A percentile compares a stretch with the other conserved stretches of the same genome.
phyloP scores from a whole-genome alignment of 2,329 filamentous ascomycete species.

The Fusarium brachygibbosum region DNA sequence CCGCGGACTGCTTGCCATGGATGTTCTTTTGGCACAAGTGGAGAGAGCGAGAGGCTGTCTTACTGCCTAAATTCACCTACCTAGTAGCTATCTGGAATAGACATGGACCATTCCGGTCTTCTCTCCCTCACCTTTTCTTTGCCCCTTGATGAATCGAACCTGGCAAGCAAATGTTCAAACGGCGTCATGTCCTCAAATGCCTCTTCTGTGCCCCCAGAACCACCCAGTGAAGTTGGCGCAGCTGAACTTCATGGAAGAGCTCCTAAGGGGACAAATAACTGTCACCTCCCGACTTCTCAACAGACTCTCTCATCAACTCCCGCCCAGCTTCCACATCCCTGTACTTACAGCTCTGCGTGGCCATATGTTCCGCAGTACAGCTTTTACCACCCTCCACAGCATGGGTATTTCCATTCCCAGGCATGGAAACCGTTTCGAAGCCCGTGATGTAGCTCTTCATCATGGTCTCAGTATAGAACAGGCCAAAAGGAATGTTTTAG shows the following conservation, averaged over 20 bases:
- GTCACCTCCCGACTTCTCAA: not conserved
- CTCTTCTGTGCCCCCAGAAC: not conserved
- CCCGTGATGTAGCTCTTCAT: not conserved
- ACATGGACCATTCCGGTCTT: too few relatives aligned
- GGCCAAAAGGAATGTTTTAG: slow-evolving; percentile 8
- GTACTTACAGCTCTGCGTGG: not conserved
- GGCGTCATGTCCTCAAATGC: not conserved
- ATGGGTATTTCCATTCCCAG: not conserved
- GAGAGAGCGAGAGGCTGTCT: too few relatives aligned
- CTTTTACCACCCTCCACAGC: not conserved
- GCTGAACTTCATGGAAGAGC: too few relatives aligned
- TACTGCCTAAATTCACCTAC: not conserved
- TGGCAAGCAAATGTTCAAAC: not conserved
- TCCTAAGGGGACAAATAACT: too few relatives aligned
- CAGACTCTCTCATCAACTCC: too few relatives aligned
- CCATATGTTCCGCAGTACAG: not conserved
- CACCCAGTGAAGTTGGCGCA: not conserved
- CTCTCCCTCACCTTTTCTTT: not conserved
- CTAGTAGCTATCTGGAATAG: too few relatives aligned
- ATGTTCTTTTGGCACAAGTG: too few relatives aligned
- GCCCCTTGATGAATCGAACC: not conserved
- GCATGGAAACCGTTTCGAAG: not conserved
- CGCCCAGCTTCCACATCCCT: not conserved
- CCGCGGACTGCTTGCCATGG: too few relatives aligned
- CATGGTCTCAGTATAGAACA: not conserved